Evolutionary conservation across 768 basidiomycete species (phyloP), one percentile per base, ranked within the genome.

Genomic region (Aureoboletus auriporus): DNA sequence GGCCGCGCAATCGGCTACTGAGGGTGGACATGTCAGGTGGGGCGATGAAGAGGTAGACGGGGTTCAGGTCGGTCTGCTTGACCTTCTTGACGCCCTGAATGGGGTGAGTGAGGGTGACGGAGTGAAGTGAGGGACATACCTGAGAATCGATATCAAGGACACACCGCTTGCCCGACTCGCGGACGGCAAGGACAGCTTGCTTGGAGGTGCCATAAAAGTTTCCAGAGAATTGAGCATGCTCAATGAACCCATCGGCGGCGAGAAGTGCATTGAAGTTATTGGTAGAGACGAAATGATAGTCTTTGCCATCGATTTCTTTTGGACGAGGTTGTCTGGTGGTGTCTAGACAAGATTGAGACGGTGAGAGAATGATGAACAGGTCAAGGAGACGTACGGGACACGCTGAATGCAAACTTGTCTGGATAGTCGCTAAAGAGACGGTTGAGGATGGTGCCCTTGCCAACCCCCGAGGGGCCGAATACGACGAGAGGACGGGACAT

Each of bases 111-210:
- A 11, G 13, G 16, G 8, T 6, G 7, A 13, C 6, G 30, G 8
- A 36, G 26, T 3, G 30, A 4, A 6, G 31, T 10, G 36, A 16
- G 11, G 10, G 11, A 33, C 16, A 44, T 57, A 58, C 92, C 85
- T 98, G 94, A 9, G 89, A 85, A 61, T 98, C 95, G 50, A 98
- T 98, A 64, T 98, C 95, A 34, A 98, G 78, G 50, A 98, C 85
- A 64, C 95, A 97, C 11, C 91, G 82, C 52, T 78, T 80, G 13
- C 89, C 91, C 4, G 77, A 72, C 14, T 75, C 67, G 31, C 80
- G 75, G 26, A 96, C 84, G 28, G 77, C 74, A 30, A 75, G 71
- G 28, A 98, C 82, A 17, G 93, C 83, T 53, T 80, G 75, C 52
- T 84, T 83, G 56, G 86, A 91, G 5, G 93, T 95, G n/a, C 94